Base-by-base conservation (phyloP, 768 basidiomycete genomes). In the Lentinus tigrinus region DNA sequence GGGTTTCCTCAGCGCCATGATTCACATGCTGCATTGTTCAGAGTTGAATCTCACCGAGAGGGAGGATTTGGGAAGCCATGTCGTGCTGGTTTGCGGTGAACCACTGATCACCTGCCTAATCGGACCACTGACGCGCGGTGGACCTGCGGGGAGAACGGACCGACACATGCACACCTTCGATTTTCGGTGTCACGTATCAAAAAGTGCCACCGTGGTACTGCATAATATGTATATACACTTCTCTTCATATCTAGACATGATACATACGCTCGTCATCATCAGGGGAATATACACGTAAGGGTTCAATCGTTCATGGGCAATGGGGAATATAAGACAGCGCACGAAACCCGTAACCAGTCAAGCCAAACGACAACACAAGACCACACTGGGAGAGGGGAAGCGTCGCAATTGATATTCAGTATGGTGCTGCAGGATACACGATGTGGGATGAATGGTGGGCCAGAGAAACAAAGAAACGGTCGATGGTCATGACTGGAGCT, bases 31-130 rank as follows among this genome's bases (percentile, higher is more conserved):
- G 16, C 38, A 43, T 40, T 3, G n/a, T 23, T 21, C 16, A 21
- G n/a, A 26, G 44, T 43, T 28, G 26, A 8, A 44, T 60, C 74
- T 58, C 68, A 89, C 93, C 93, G 57, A 97, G 81, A n/a, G 94
- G 94, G 42, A 97, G 84, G 67, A 96, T 93, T 71, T 95, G 93
- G 54, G 92, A 93, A 23, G 93, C 88, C 95, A 96, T 96, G 39
- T 55, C 49, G 56, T 54, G 34, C 13, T 49, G 55, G 60, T 56
- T 39, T 27, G 14, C 37, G 37, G 62, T 57, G 60, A 61, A 57
- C 59, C 50, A 56, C 49, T 42, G 42, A 31, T 46, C 28, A 46
- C 51, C 37, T 52, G 23, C 57, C 57, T 48, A 59, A 49, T 54
- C 37, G 26, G 52, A 50, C 5, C 19, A 13, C 21, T 16, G 8